phyloP scores from a whole-genome alignment of 257 asterid species.

The Nicotiana knightiana region DNA sequence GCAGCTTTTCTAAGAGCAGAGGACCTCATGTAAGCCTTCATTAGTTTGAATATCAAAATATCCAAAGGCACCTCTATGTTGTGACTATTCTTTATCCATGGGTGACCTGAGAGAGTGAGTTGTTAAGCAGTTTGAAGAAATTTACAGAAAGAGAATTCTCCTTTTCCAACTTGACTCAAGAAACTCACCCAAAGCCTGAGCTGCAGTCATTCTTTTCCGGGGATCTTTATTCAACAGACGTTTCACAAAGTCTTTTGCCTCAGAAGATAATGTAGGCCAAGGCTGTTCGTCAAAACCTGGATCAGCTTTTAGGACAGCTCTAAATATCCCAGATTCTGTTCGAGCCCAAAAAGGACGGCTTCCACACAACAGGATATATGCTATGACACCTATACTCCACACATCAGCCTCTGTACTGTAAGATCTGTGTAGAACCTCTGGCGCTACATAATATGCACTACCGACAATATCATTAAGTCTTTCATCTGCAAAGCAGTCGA shows the following conservation, averaged over 20 bases:
- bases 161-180: background rate
- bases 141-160: background rate
- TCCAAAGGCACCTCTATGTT: slow-evolving; percentile 68
- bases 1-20: slow-evolving; percentile 97
- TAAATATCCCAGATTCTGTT: slow-evolving; percentile 87
- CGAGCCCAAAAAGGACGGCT: slow-evolving; percentile 98
- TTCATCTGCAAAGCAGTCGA: slow-evolving; percentile 48
- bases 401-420: slow-evolving; percentile 93
- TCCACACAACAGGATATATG: slow-evolving; percentile 76
- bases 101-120: slow-evolving; percentile 68
- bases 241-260: slow-evolving; percentile 84
- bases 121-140: slow-evolving; percentile 2
- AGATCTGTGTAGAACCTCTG: slow-evolving; percentile 88
- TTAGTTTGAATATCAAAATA: slow-evolving; percentile 65
- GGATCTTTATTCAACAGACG: slow-evolving; percentile 80
- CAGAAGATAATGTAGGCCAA: slow-evolving; percentile 76
- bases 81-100: slow-evolving; percentile 64
- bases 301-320: slow-evolving; percentile 88
- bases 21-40: slow-evolving; percentile 87
- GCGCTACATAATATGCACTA: slow-evolving; percentile 98
- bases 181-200: slow-evolving; percentile 87
- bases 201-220: slow-evolving; percentile 87
- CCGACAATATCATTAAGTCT: slow-evolving; percentile 94
- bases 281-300: slow-evolving; percentile 82
- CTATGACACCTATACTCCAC: slow-evolving; percentile 90